Base-by-base conservation (phyloP, 1,139 yeast genomes). In the Saccharomycopsis hybrid region DNA sequence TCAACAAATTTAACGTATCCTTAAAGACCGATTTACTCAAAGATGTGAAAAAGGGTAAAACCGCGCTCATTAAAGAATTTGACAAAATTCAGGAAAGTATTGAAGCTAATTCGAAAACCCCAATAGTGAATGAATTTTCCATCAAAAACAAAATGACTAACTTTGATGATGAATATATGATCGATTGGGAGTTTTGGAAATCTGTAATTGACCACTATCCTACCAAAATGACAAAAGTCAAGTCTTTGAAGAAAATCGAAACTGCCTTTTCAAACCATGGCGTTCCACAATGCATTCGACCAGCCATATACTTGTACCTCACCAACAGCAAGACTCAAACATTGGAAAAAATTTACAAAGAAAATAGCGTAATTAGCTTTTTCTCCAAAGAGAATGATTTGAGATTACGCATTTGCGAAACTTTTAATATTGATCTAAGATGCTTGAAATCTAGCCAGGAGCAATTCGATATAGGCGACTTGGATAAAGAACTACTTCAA, bases 141-240 rank as follows among this genome's bases (percentile, higher is more conserved):
- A 37, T 49, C 8, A 29, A 36, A 13, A 46, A 35, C 8, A 9
- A 5, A 11, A 33, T n/a, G 9, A 3, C n/a, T 2, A 13, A 33
- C n/a, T 35, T 27, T 7, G 47, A 9, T 36, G 38, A 29, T 9
- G 39, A 13, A 29, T 30, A 40, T 2, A 27, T 11, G 2, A 37
- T 50, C 31, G 51, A 52, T 43, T 52, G 54, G 54, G 53, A 52
- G 31, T 52, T 52, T 31, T 52, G 53, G 53, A 46, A 39, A n/a
- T 46, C 50, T 5, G 43, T 52, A 9, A 44, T 52, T 25, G 53
- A 52, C 35, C 50, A 50, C 30, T 52, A 50, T 38, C 49, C 55
- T 4, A 43, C 24, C 32, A 50, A 50, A 41, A 50, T 52, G 53
- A 50, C 37, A 9, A 46, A 50, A 18, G 47, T 47, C 18, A 39